Base-by-base conservation (phyloP, 2,329 filamentous ascomycete species). In the Penicillium sp. region DNA sequence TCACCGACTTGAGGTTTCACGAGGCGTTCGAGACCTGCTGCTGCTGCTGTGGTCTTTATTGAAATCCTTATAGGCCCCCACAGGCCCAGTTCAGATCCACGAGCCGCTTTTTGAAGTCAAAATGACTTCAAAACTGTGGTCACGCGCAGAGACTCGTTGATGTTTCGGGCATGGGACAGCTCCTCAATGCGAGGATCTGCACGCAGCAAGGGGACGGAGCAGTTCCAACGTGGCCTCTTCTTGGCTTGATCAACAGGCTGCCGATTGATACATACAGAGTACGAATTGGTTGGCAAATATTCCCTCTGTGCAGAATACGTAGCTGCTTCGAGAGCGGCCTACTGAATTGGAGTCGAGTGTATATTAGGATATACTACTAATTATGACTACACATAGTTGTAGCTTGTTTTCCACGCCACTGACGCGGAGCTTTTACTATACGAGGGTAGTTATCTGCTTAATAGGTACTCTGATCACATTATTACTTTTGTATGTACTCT, bases 151-250 rank as follows among this genome's bases (percentile, higher is more conserved):
- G 13, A 28, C 6, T 30, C 15, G 17, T 49, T 30, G 24, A 49
- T 28, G 24, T 30, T 49, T 19, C 26, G 13, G 53, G 17, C 53
- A 28, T n/a, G 37, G 24, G n/a, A 35, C 56, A 56, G 50, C 55
- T 45, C 30, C n/a, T 10, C 44, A 35, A 33, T 38, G 53, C 38
- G 45, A 45, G 53, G 60, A 62, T 62, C 63, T 65, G 65, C 65
- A 63, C 47, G 53, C 49, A 59, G 65, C 53, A 66, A 66, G 63
- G 63, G 60, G 26, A 10, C 30, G 56, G 62, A 8, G 53, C 58
- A 28, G 45, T 37, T 60, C 40, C 62, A 67, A 65, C 63, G 62
- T 63, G 65, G 65, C 63, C 60, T 22, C 7, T 12, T 35, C 28
- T 22, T 54, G 54, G 60, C 38, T 59, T 56, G 54, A 26, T 13